Conservation (phyloP, 352 stramenopile genomes). For the Pythium pyrilobum region DNA sequence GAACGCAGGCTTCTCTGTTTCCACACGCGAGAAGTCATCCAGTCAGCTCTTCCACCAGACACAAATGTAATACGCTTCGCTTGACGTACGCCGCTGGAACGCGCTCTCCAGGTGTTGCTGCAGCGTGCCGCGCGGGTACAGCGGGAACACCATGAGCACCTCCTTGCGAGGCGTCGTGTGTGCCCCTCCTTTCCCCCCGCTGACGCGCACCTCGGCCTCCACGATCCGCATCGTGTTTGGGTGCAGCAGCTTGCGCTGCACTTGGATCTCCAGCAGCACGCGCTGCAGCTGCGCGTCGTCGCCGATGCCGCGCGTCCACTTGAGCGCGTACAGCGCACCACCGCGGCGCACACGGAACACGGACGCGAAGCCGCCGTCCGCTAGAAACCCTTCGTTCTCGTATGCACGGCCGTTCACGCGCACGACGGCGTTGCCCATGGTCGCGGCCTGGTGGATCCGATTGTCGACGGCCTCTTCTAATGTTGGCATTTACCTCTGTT, state of each 20-base stretch:
- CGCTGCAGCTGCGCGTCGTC: conserved; percentile 55
- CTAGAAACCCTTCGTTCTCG: conserved; percentile 43
- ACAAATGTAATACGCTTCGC: too few species aligned
- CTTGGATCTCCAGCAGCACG: conserved; percentile 61
- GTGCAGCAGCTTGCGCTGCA: conserved; percentile 57
- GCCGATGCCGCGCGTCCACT: conserved; percentile 49
- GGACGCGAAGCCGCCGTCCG: conserved; percentile 64
- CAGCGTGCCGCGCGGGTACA: conserved; percentile 49
- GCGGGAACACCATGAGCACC: conserved; percentile 56
- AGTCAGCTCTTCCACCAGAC: not conserved
- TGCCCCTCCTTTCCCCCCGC: not conserved
- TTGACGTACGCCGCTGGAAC: conserved; percentile 20
- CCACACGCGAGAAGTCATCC: not conserved
- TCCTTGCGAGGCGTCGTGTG: conserved; percentile 27
- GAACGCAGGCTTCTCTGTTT: conserved; percentile 27
- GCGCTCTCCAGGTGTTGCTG: conserved; percentile 41
- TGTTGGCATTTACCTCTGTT: not conserved
- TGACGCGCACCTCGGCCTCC: conserved; percentile 38
- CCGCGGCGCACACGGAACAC: conserved; percentile 53
- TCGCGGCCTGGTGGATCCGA: not conserved
- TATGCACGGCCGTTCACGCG: conserved; percentile 58
- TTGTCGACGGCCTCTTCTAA: too few species aligned
- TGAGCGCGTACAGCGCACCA: conserved; percentile 44
- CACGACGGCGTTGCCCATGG: conserved; percentile 57
- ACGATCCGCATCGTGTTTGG: conserved; percentile 48